Base-by-base conservation (phyloP, 805 yeast genomes). In the Lipomyces oligophaga region DNA sequence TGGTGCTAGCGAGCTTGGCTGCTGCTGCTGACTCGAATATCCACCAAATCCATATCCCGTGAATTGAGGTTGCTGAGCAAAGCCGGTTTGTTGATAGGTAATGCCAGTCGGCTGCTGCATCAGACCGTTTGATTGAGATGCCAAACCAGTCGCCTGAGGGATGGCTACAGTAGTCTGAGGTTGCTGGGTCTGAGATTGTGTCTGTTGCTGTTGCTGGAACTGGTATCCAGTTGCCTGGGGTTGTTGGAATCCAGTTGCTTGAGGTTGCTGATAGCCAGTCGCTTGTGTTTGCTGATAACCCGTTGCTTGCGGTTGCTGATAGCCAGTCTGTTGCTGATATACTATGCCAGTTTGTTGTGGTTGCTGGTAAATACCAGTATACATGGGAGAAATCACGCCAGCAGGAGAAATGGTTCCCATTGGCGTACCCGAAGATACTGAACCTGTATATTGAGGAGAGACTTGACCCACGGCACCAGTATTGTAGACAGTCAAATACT, bases 21-120 rank as follows among this genome's bases (percentile, higher is more conserved):
- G 42, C 27, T 47, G 51, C 21, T 42, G 45, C 34, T 37, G 42
- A 13, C 24, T 41, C 3, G 51, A 47, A 33, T 47, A 47, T 19
- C 51, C 51, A 8, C 47, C 47, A 33, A 42, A 47, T 20, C 47
- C 45, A 4, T 38, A 28, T 13, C 51, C 51, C 3, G 53, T 40
- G 33, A 31, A 44, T 18, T 41, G 41, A 10, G 49, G 24, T 15
- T 31, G 43, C 13, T 33, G 37, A 87, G 72, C 26, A 96, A 97
- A 97, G 35, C 79, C 77, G 10, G 93, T 86, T 55, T 90, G 71
- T 44, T 89, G 72, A 43, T 77, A 75, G 68, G 88, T 88, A 61
- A 90, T 75, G 50, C 85, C 89, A 20, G 49, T 40, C 16, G 34
- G 22, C 52, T 58, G 87, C 71, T 73, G 77, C 67, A 64, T 8